A percentile compares a stretch with the other conserved stretches of the same genome.
These are phyloP conservation scores for Polygonum maritimum DNA, from an alignment of 148 eudicot genomes.

Conservation along the genomic window DNA sequence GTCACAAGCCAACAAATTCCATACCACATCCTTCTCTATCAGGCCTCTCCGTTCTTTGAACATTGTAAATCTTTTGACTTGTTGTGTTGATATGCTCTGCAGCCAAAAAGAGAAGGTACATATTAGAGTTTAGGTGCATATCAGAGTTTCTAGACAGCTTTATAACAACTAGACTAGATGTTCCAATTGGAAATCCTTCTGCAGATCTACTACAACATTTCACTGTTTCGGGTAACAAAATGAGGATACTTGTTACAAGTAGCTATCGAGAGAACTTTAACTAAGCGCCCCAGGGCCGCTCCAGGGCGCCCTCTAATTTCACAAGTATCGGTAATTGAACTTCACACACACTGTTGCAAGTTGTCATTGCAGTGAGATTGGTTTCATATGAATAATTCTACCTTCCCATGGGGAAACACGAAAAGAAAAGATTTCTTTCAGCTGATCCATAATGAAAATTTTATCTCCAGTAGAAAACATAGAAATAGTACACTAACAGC, in stretches of 20 bases:
- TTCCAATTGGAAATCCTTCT: no score
- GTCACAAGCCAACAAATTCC: neutral
- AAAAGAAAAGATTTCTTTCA: neutral
- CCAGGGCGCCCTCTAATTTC: no score
- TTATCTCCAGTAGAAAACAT: neutral
- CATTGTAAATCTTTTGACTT: constrained; percentile 82
- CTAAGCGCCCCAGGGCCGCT: no score
- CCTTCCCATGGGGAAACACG: neutral
- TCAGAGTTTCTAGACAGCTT: no score
- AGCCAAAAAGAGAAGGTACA: constrained; percentile 5
- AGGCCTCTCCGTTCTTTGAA: constrained; percentile 89
- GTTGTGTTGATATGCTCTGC: constrained; percentile 82
- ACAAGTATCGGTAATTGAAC: neutral
- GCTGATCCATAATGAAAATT: neutral
- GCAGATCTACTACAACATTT: no score
- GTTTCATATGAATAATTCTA: neutral
- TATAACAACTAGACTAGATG: no score
- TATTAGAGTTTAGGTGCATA: neutral
- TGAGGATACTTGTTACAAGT: no score
- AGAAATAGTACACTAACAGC: neutral
- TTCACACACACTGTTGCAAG: neutral
- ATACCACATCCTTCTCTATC: constrained; percentile 99
- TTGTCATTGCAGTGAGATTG: neutral
- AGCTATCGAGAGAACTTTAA: no score
- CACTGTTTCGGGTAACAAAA: no score